phyloP scores from a whole-genome alignment of 2,329 filamentous ascomycete species.

The Pseudonectria foliicola region DNA sequence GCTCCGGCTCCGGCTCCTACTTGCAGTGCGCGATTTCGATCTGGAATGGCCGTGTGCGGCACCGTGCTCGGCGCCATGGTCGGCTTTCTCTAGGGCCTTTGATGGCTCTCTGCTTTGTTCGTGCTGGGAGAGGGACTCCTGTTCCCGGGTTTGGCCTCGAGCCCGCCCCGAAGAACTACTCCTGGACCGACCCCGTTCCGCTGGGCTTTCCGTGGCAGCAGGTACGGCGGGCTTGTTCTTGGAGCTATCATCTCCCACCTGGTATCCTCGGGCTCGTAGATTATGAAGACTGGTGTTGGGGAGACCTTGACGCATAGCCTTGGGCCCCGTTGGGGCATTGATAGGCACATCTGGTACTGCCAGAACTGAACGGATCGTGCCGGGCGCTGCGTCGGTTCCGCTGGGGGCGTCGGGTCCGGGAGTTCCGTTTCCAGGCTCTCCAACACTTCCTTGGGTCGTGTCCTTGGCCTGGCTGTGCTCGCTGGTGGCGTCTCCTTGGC shows the following conservation, averaged over 20 bases:
- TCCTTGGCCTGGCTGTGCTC: constrained; percentile 1
- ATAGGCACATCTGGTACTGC: constrained; percentile 41
- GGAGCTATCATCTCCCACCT: constrained; percentile 34
- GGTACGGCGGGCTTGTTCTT: constrained; percentile 14
- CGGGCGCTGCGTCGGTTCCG: constrained; percentile 14
- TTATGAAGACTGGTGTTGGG: constrained; percentile 74
- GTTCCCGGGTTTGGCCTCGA: constrained; percentile 17
- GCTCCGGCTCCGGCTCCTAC: constrained; percentile 32
- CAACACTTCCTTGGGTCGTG: constrained; percentile 6
- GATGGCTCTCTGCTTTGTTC: constrained; percentile 29
- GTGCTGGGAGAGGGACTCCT: constrained; percentile 16
- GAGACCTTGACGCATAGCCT: constrained; percentile 85
- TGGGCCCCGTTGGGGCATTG: constrained; percentile 84
- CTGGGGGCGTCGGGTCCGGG: constrained; percentile 14
- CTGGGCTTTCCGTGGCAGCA: constrained; percentile 6
- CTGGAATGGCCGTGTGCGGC: constrained; percentile 21
- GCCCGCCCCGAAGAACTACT: constrained; percentile 40
- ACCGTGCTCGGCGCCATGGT: constrained; percentile 15
- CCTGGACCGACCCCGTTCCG: constrained; percentile 30
- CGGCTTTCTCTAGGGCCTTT: constrained; percentile 19
- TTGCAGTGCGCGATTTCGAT: constrained; percentile 23
- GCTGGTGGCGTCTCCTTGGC: not conserved
- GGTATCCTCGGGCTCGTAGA: constrained; percentile 47
- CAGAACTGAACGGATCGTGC: constrained; percentile 26
- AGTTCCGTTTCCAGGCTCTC: constrained; percentile 12